phyloP scores from a whole-genome alignment of 306 rosid species.

The Chamaecrista fasciculata region DNA sequence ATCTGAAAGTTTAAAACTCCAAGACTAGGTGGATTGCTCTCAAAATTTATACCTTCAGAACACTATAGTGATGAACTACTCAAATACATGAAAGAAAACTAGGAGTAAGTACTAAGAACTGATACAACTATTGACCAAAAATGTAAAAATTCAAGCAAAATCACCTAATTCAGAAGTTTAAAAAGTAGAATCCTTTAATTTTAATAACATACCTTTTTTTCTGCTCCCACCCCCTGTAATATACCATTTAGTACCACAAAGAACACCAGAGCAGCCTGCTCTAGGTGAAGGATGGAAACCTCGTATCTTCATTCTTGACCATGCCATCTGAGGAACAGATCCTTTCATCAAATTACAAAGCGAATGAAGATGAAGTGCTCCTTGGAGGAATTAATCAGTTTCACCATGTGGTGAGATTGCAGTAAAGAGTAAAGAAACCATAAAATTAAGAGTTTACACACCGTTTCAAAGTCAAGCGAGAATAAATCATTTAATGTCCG shows the following conservation, averaged over 20 bases:
- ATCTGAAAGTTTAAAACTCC: neutral
- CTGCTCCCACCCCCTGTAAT: conserved; percentile 90
- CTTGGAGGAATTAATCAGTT: conserved; percentile 23
- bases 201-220: conserved; percentile 71
- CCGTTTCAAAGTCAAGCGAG: conserved; percentile 94
- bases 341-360: conserved; percentile 30
- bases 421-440: neutral
- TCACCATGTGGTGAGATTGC: conserved; percentile 8
- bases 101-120: too few species aligned
- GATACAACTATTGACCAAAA: too few species aligned
- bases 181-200: neutral
- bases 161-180: neutral
- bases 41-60: conserved; percentile 14
- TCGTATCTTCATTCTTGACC: conserved; percentile 82
- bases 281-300: conserved; percentile 94
- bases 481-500: conserved; percentile 76
- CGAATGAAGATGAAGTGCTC: conserved; percentile 13
- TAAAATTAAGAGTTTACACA: conserved; percentile 40
- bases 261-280: conserved; percentile 81
- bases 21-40: neutral
- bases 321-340: conserved; percentile 71
- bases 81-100: neutral
- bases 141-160: neutral
- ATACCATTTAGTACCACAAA: conserved; percentile 91
- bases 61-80: neutral